Evolutionary conservation across 345 rosid genomes (phyloP).

Genomic region (Anacardium occidentale): DNA sequence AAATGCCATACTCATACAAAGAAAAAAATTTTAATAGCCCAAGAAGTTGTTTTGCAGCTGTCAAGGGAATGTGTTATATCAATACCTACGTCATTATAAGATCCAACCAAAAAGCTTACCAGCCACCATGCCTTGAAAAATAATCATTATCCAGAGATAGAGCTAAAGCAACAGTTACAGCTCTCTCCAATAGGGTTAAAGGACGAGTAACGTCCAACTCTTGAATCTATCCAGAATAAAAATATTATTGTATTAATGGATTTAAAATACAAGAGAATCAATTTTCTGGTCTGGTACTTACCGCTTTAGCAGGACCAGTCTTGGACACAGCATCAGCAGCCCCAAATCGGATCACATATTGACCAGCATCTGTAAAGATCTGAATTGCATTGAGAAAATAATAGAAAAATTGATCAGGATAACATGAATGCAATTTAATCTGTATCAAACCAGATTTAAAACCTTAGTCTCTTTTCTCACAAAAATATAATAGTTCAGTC

Average conservation of each 20-base stretch:
- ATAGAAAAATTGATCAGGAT: too few relatives aligned
- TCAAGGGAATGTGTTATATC: neutral
- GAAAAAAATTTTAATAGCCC: neutral
- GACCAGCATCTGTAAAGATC: conserved; percentile 98
- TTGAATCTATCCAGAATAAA: conserved; percentile 47
- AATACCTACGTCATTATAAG: neutral
- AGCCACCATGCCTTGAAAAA: conserved; percentile 92
- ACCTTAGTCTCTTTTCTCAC: too few relatives aligned
- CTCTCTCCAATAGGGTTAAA: conserved; percentile 76
- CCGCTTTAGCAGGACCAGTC: conserved; percentile 56
- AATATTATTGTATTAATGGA: neutral
- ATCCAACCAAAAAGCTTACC: conserved; percentile 41
- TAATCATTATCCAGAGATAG: conserved; percentile 92
- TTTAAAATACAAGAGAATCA: too few relatives aligned
- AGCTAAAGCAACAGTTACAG: conserved; percentile 78
- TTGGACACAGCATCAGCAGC: conserved; percentile 56
- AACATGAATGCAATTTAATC: too few relatives aligned
- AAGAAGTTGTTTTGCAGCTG: too few relatives aligned
- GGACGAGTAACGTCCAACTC: conserved; percentile 75
- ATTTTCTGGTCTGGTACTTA: conserved; percentile 11
- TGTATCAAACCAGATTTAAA: too few relatives aligned
- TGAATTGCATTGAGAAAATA: conserved; percentile 28
- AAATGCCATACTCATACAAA: neutral
- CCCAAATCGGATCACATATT: conserved; percentile 90
- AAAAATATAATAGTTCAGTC: too few relatives aligned